A percentile compares a stretch with the other conserved stretches of the same genome.
Evolutionary conservation across 2,329 filamentous ascomycete genomes (phyloP).

Genomic region (Trichoderma polysporum): DNA sequence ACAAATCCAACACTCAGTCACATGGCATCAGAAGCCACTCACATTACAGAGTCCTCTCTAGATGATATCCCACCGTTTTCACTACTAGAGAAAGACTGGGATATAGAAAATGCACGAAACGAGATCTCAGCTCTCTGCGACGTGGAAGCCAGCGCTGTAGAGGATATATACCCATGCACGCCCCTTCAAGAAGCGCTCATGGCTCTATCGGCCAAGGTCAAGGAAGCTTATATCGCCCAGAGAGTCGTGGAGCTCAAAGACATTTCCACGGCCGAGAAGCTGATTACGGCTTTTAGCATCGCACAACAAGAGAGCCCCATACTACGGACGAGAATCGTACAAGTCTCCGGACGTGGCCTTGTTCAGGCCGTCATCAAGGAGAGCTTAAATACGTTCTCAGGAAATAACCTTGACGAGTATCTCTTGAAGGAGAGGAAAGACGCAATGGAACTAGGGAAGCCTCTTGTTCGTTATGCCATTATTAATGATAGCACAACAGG

Average conservation of each 20-base stretch:
- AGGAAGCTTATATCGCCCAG: constrained; percentile 54
- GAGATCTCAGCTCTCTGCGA: constrained; percentile 44
- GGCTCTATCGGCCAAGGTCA: constrained; percentile 50
- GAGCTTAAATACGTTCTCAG: constrained; percentile 37
- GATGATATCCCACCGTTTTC: constrained; percentile 40
- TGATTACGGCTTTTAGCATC: constrained; percentile 45
- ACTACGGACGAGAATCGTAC: constrained; percentile 50
- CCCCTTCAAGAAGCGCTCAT: constrained; percentile 56
- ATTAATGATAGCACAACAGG: constrained; percentile 34
- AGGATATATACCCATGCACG: constrained; percentile 56
- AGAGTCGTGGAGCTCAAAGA: constrained; percentile 45
- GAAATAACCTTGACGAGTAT: constrained; percentile 40
- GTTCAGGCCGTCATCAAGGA: constrained; percentile 48
- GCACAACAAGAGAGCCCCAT: constrained; percentile 42
- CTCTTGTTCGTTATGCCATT: constrained; percentile 48
- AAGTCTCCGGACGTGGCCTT: constrained; percentile 44
- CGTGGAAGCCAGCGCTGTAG: constrained; percentile 42
- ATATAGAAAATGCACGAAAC: constrained; percentile 32
- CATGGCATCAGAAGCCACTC: constrained; percentile 38
- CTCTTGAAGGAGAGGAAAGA: constrained; percentile 42
- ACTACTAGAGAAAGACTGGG: constrained; percentile 39
- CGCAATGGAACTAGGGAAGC: constrained; percentile 45
- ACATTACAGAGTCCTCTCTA: constrained; percentile 26
- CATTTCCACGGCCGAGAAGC: constrained; percentile 35
- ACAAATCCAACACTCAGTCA: constrained; percentile 43